A percentile compares a stretch with the other conserved stretches of the same genome.
phyloP scores from a whole-genome alignment of 2,329 filamentous ascomycete genomes.

The Periconia digitata region DNA sequence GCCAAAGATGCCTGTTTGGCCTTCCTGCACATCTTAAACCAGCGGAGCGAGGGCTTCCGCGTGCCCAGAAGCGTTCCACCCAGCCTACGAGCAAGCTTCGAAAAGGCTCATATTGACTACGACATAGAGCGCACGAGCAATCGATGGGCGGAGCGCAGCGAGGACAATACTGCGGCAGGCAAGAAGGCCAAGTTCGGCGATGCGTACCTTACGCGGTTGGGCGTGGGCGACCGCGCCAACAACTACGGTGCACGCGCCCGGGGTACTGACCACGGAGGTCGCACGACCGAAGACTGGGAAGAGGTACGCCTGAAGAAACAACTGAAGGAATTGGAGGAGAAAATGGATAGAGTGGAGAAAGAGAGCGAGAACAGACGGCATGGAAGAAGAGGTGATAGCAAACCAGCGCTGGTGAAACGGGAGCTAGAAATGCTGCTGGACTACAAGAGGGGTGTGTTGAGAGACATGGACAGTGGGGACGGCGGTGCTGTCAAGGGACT shows the following conservation, averaged over 20 bases:
- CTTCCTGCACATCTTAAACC: constrained; percentile 95
- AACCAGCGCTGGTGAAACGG: constrained; percentile 88
- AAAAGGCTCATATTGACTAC: constrained; percentile 96
- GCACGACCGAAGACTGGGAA: constrained; percentile 92
- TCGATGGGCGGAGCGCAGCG: constrained; percentile 76
- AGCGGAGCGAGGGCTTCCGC: constrained; percentile 90
- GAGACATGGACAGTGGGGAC: constrained; percentile 72
- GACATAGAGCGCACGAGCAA: constrained; percentile 78
- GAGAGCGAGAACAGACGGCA: constrained; percentile 62
- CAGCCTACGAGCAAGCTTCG: constrained; percentile 86
- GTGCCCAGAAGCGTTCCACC: constrained; percentile 91
- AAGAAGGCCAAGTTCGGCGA: constrained; percentile 98
- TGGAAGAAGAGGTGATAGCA: constrained; percentile 66
- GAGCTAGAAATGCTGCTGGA: constrained; percentile 93
- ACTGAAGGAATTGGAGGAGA: constrained; percentile 82
- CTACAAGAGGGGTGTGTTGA: constrained; percentile 82
- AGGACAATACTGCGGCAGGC: constrained; percentile 79
- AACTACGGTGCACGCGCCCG: constrained; percentile 68
- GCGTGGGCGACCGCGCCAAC: constrained; percentile 67
- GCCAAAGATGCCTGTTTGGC: constrained; percentile 94
- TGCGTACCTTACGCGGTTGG: constrained; percentile 88
- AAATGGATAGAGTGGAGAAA: constrained; percentile 80
- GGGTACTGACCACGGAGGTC: constrained; percentile 87
- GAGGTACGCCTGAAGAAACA: constrained; percentile 94
- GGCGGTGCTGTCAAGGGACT: constrained; percentile 65